Conservation (phyloP, 768 basidiomycete species). For the Termitomyces sp. region DNA sequence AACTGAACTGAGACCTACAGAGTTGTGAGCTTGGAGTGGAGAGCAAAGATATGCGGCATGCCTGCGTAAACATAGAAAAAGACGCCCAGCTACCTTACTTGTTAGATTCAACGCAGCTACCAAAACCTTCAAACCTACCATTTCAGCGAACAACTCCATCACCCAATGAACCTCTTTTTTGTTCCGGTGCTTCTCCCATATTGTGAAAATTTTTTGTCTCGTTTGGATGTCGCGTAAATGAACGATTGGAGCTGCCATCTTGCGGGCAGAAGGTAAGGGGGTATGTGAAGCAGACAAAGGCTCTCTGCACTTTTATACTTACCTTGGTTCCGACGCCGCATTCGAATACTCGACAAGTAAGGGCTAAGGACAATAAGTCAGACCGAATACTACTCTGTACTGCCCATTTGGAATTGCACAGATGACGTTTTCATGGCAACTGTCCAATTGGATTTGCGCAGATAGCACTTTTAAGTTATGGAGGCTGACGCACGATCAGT, state of each 20-base stretch:
- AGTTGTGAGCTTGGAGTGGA: background rate
- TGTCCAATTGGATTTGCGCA: background rate
- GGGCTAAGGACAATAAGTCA: conserved; percentile 1
- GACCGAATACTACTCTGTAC: conserved; percentile 8
- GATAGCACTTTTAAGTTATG: background rate
- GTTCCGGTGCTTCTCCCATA: conserved; percentile 48
- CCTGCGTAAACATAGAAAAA: conserved; percentile 55
- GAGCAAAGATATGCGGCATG: conserved; percentile 12
- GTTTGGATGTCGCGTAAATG: conserved; percentile 37
- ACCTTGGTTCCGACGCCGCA: conserved; percentile 1
- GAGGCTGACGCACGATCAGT: background rate
- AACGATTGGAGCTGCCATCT: conserved; percentile 22
- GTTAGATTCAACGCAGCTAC: background rate
- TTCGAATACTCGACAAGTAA: background rate
- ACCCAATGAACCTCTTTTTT: conserved; percentile 41
- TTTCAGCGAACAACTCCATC: conserved; percentile 52
- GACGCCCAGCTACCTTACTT: conserved; percentile 35
- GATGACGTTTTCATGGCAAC: background rate
- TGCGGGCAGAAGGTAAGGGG: background rate
- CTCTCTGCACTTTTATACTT: conserved; percentile 1
- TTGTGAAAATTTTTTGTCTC: conserved; percentile 31
- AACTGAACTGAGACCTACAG: conserved; percentile 49
- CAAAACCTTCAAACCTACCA: background rate
- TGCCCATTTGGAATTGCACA: background rate
- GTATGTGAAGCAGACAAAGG: conserved; percentile 2